These are phyloP conservation scores for Xylaria bambusicola DNA, from an alignment of 495 filamentous ascomycete genomes.

Conservation along the genomic window DNA sequence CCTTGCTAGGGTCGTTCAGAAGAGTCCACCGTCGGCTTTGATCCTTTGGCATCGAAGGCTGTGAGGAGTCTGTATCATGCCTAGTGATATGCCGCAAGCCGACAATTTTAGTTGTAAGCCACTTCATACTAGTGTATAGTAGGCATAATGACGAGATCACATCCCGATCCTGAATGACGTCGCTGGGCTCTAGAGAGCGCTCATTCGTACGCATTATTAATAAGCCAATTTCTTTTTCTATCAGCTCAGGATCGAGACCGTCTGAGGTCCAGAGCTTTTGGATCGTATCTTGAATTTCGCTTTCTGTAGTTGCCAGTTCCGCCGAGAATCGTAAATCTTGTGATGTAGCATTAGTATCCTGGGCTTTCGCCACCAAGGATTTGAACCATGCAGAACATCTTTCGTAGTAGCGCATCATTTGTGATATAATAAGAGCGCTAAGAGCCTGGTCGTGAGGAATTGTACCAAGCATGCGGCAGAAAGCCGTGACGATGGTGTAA, in stretches of 20 bases:
- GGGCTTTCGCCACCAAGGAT: constrained; percentile 60
- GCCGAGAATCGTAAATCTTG: constrained; percentile 70
- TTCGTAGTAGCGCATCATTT: constrained; percentile 88
- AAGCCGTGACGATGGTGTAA: constrained; percentile 80
- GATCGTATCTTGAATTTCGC: constrained; percentile 66
- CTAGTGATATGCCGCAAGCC: constrained; percentile 73
- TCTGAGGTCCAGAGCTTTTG: constrained; percentile 63
- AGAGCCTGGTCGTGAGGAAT: constrained; percentile 98
- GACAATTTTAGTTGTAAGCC: constrained; percentile 79
- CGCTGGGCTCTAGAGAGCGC: constrained; percentile 65
- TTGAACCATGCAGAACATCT: constrained; percentile 91
- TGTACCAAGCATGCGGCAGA: constrained; percentile 91
- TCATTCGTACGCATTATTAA: constrained; percentile 67
- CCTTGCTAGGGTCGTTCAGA: constrained; percentile 59
- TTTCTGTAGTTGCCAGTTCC: constrained; percentile 62
- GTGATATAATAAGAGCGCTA: constrained; percentile 81
- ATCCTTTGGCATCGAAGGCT: constrained; percentile 46
- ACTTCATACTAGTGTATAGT: constrained; percentile 96
- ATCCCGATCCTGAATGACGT: constrained; percentile 88
- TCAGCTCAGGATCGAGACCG: constrained; percentile 41
- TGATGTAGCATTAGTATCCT: constrained; percentile 41
- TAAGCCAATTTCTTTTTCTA: constrained; percentile 66
- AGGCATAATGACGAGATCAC: constrained; percentile 80
- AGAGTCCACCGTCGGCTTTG: constrained; percentile 79
- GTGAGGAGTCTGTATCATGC: constrained; percentile 55